Conservation (phyloP, 306 rosid species). For the Cucumis hystrix region DNA sequence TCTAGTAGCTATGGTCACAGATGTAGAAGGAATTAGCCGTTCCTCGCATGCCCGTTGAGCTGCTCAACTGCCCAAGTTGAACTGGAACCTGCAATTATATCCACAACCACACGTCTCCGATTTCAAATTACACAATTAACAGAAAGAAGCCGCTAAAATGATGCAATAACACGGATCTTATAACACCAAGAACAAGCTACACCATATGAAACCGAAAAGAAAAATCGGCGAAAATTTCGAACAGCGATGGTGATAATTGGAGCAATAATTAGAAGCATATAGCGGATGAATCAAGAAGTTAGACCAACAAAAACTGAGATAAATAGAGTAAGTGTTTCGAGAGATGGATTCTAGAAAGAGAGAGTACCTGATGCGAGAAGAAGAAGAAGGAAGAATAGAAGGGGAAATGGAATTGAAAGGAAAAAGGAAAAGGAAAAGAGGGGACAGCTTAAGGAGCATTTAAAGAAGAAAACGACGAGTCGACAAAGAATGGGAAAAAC, state of each 20-base stretch:
- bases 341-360: background rate
- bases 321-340: background rate
- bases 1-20: slow-evolving; percentile 11
- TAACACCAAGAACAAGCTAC: background rate
- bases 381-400: slow-evolving; percentile 3
- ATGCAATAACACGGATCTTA: background rate
- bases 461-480: slow-evolving; percentile 29
- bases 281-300: background rate
- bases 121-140: background rate
- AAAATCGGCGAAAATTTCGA: background rate
- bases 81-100: background rate
- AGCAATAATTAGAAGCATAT: background rate
- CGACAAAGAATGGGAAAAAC: slow-evolving; percentile 4
- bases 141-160: background rate
- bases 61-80: background rate
- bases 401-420: slow-evolving; percentile 3
- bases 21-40: slow-evolving; percentile 12
- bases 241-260: background rate
- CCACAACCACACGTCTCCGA: background rate
- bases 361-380: slow-evolving; percentile 12
- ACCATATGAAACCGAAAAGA: background rate
- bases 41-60: slow-evolving; percentile 19
- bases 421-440: background rate
- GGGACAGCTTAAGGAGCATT: background rate
- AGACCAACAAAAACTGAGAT: background rate